Percentiles rank a stretch among this genome's conserved stretches.
Conservation (phyloP, 495 filamentous ascomycete species). For the Neurospora sp. region DNA sequence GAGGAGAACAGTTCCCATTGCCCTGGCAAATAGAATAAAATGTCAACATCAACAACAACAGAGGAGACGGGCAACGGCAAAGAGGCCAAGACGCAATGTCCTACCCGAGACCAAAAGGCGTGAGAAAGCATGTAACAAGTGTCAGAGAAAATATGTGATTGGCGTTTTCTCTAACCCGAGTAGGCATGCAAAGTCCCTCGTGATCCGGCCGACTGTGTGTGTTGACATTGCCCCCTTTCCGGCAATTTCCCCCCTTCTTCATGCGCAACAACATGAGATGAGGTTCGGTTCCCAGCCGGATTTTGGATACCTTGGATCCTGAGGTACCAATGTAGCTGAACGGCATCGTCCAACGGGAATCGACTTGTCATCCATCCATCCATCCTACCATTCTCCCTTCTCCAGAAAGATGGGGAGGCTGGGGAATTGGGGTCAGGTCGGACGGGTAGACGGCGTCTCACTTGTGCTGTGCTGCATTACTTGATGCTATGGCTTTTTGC, state of each 20-base stretch:
- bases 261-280: background rate
- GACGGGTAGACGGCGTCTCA: background rate
- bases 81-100: background rate
- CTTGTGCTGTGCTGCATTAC: background rate
- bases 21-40: background rate
- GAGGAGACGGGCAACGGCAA: background rate
- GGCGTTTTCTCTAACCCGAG: background rate
- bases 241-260: background rate
- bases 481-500: background rate
- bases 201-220: background rate
- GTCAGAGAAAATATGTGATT: background rate
- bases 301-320: background rate
- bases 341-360: background rate
- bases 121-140: background rate
- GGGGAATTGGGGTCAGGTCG: background rate
- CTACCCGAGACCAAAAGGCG: background rate
- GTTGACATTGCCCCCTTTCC: background rate
- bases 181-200: background rate
- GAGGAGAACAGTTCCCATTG: background rate
- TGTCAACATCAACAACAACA: background rate
- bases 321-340: background rate
- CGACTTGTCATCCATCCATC: background rate
- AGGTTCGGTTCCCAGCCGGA: background rate
- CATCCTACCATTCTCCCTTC: background rate
- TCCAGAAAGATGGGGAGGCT: background rate